These are phyloP conservation scores for Yamadazyma oceani DNA, from an alignment of 1,139 yeast genomes.

Conservation along the genomic window DNA sequence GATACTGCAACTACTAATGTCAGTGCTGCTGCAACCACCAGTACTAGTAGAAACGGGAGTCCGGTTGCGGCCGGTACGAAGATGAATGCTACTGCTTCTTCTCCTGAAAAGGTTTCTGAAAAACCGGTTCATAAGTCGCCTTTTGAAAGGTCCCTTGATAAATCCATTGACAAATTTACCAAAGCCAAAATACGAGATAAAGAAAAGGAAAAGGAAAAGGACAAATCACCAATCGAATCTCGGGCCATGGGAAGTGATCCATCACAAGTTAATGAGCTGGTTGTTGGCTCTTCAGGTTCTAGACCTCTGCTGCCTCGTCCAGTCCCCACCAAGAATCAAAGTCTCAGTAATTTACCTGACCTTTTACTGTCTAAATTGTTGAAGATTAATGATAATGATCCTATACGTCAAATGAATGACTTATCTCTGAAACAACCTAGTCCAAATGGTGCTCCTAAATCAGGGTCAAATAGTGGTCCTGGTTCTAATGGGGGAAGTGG, in stretches of 20 bases:
- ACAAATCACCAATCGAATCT: background rate
- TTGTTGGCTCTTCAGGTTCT: background rate
- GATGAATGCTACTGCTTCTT: no score
- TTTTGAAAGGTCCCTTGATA: background rate
- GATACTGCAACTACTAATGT: no score
- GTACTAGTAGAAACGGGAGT: no score
- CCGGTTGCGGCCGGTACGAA: no score
- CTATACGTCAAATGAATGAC: constrained; percentile 1
- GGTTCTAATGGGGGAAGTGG: constrained; percentile 1
- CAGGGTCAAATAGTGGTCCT: background rate
- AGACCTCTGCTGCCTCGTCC: background rate
- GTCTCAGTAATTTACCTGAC: background rate
- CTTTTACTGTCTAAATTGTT: constrained; percentile 1
- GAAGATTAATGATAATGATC: constrained; percentile 1
- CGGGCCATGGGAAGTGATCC: background rate
- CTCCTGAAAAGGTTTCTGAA: background rate
- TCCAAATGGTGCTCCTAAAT: background rate
- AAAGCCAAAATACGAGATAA: background rate
- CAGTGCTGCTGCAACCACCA: background rate
- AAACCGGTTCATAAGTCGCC: background rate
- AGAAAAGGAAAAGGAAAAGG: background rate
- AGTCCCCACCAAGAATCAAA: background rate
- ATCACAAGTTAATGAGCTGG: background rate
- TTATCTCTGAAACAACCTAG: background rate
- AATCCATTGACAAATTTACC: background rate